Conservation (phyloP, 495 filamentous ascomycete genomes). For the Amorphotheca resinae region DNA sequence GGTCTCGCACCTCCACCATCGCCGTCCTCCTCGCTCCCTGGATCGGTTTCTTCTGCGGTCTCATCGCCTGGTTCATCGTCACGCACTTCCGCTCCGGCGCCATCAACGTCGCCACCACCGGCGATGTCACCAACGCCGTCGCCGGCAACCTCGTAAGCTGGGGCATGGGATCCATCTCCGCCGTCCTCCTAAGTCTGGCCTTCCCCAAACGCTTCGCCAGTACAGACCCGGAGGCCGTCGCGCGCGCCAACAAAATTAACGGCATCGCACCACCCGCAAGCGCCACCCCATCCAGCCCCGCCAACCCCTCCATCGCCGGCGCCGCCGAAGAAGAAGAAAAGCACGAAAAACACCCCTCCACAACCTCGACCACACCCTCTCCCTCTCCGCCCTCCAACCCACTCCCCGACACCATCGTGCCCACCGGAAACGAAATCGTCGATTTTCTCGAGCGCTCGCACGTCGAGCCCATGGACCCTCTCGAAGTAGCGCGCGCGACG, state of each 20-base stretch:
- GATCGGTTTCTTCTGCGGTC: conserved; percentile 20
- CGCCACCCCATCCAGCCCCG: not conserved
- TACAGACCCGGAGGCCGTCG: conserved; percentile 17
- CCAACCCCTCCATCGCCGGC: too few species aligned
- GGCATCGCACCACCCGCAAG: conserved; percentile 14
- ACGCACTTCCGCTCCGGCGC: conserved; percentile 22
- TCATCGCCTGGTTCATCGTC: conserved; percentile 25
- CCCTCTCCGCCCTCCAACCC: conserved; percentile 1
- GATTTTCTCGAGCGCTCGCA: conserved; percentile 27
- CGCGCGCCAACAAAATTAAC: conserved; percentile 23
- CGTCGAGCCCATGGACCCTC: conserved; percentile 30
- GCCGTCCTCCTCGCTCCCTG: conserved; percentile 24
- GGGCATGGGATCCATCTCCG: conserved; percentile 23
- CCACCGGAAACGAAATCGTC: conserved; percentile 26
- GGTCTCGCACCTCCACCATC: conserved; percentile 27
- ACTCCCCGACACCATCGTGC: conserved; percentile 1
- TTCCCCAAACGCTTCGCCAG: conserved; percentile 24
- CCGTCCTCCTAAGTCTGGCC: conserved; percentile 23
- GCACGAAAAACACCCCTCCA: not conserved
- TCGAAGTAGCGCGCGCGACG: conserved; percentile 21
- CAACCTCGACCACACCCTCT: not conserved
- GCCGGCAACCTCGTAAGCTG: conserved; percentile 30
- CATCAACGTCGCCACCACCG: conserved; percentile 25
- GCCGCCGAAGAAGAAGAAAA: not conserved
- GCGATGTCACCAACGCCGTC: conserved; percentile 28